Base-by-base conservation (phyloP, 148 eudicot species). In the Silene uniflora region DNA sequence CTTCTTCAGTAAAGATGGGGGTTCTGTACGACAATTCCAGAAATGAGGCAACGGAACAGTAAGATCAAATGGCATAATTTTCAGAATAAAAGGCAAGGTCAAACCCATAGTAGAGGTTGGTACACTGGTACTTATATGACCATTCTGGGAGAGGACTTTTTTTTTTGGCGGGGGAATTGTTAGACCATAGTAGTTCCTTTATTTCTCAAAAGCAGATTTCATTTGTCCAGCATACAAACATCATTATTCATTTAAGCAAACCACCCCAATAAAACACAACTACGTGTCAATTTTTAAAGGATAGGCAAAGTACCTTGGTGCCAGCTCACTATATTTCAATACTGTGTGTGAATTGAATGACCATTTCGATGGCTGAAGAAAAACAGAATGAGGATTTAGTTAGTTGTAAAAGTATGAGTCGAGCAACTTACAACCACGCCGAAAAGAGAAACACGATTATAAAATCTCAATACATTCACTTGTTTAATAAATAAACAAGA, bases 301-400 rank as follows among this genome's bases (percentile, higher is more conserved):
- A 32, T 46, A 64, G 29, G 77, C 73, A 66, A 67, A 1, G 84
- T 83, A 92, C 98, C 97, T 95, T 72, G 96, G 92, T 44, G 93
- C 97, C 91, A 79, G 86, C 85, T 95, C 93, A 60, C 89, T 89
- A 81, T 78, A 84, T 84, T 95, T 95, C 83, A 95, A 81, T 79
- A 90, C 81, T 11, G 97, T 85, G 71, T 90, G 90, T 0, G 98
- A 92, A 72, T 88, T 95, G 83, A 95, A 92, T 78, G 93, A 79
- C 98, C 98, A 95, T 76, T 87, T 91, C 60, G 92, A 63, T 54
- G 98, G 98, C 98, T 95, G 92, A 76, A 82, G 84, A 24, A 74
- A 23, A 83, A 32, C 12, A 80, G 70, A 0, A 80, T 74, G 69
- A 21, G 22, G 22, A 55, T 62, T 23, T 74, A 61, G 44, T 66